A percentile compares a stretch with the other conserved stretches of the same genome.
These are phyloP conservation scores for Triglochin maritima DNA, from an alignment of 106 monocot genomes.

Conservation along the genomic window DNA sequence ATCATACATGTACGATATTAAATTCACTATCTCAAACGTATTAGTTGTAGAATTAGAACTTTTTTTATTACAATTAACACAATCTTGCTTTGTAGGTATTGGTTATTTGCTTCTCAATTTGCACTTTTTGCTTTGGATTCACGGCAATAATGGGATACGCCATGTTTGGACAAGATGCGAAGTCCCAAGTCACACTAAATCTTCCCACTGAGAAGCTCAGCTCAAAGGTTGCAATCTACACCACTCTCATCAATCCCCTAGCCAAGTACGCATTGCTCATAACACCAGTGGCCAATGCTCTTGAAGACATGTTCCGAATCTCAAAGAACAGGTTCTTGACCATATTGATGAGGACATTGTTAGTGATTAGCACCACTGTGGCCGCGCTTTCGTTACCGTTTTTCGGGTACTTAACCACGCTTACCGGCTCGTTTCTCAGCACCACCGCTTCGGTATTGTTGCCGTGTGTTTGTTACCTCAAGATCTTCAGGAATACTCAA, in stretches of 20 bases:
- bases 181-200: conserved; percentile 60
- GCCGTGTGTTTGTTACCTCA: conserved; percentile 80
- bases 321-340: conserved; percentile 15
- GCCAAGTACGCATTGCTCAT: conserved; percentile 68
- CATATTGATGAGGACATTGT: conserved; percentile 29
- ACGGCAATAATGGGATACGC: conserved; percentile 62
- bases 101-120: conserved; percentile 37
- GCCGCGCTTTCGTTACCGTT: conserved; percentile 56
- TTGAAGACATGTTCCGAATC: conserved; percentile 39
- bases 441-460: conserved; percentile 54
- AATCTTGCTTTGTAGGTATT: conserved; percentile 34
- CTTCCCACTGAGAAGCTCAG: conserved; percentile 34
- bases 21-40: no score
- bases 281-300: conserved; percentile 32
- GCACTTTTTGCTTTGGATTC: conserved; percentile 41
- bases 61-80: not conserved
- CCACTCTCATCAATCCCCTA: conserved; percentile 57
- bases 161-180: conserved; percentile 55
- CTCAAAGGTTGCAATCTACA: conserved; percentile 76
- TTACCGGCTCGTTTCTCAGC: conserved; percentile 70
- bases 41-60: not conserved
- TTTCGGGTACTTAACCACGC: conserved; percentile 55
- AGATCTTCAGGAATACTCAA: conserved; percentile 35
- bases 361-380: conserved; percentile 53
- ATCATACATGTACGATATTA: no score